Base-by-base conservation (phyloP, 345 rosid genomes). In the Lepidium sativum region DNA sequence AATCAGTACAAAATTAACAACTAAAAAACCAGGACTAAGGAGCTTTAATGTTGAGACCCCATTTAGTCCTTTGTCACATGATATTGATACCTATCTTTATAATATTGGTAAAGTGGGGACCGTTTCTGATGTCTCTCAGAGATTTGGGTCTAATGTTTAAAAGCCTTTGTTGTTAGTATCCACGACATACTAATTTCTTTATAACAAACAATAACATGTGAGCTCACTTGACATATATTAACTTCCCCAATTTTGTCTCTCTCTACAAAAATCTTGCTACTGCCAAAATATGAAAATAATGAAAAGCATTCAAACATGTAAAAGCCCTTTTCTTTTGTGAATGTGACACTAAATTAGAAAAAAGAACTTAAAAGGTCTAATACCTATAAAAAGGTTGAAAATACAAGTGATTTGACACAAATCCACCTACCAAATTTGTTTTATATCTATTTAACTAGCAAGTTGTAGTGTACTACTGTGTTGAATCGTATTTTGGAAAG, bases 31-130 rank as follows among this genome's bases (percentile, higher is more conserved):
- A 54, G 53, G 39, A 71, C 58, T 48, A 47, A 54, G 5, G 15
- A 23, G 34, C 7, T 41, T 57, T 72, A 33, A 72, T 57, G 60
- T 33, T 65, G 3, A 57, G 67, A 42, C 71, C 72, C 77, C 51
- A 66, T 37, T 18, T 12, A 4, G 68, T 67, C 72, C 68, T 52
- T 54, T 29, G 37, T 37, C 72, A 67, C 72, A 60, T 73, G 63
- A 44, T 43, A 10, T 60, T 59, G 42, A 66, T 59, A 34, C 54
- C 66, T 35, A 33, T 57, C 14, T 51, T 57, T 38, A 40, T 58
- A 58, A 51, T 18, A 41, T 41, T 72, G 50, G 43, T 43, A 27
- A 49, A 57, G 35, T 72, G 66, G 71, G 66, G 71, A 65, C 76
- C 45, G 23, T 40, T 21, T 29, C 18, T 49, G 9, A 63, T 48